phyloP scores from a whole-genome alignment of 139 green algal species.

The Diplosphaera chodatii region DNA sequence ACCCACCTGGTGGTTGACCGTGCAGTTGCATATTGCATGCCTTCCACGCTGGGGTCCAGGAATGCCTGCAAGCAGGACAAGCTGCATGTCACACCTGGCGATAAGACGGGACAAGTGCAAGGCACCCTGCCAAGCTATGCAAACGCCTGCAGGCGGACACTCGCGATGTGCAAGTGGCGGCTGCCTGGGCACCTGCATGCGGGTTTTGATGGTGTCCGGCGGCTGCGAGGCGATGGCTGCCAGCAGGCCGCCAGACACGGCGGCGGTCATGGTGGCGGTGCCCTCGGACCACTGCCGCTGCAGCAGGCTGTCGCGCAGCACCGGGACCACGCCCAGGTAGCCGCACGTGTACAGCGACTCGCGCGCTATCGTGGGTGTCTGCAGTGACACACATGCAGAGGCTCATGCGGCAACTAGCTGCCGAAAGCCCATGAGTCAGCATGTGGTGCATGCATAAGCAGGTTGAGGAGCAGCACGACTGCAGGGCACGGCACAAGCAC shows the following conservation, averaged over 20 bases:
- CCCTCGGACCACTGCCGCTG: conserved; percentile 30
- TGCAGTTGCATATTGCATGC: conserved; percentile 20
- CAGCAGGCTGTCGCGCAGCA: conserved; percentile 48
- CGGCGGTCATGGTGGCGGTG: conserved; percentile 37
- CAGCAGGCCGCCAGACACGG: conserved; percentile 63
- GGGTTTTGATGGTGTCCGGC: conserved; percentile 85
- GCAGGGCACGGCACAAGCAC: no score
- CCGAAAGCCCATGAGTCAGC: no score
- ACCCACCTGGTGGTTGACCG: conserved; percentile 10
- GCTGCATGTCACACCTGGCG: no score
- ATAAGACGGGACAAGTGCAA: no score
- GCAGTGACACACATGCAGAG: neutral
- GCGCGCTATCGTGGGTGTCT: conserved; percentile 35
- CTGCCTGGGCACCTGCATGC: conserved; percentile 58
- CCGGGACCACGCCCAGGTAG: conserved; percentile 74
- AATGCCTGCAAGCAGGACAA: conserved; percentile 33
- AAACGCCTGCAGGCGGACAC: no score
- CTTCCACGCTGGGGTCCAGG: conserved; percentile 4
- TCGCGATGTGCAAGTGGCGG: conserved; percentile 7
- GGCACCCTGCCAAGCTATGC: no score
- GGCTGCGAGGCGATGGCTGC: conserved; percentile 69
- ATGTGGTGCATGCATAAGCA: no score
- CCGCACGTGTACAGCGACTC: conserved; percentile 75
- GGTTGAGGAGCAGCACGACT: no score
- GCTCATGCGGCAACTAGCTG: no score